Percentiles rank a stretch among this genome's conserved stretches.
Conservation (phyloP, 83 land plant species). For the Isoetes engelmannii region DNA sequence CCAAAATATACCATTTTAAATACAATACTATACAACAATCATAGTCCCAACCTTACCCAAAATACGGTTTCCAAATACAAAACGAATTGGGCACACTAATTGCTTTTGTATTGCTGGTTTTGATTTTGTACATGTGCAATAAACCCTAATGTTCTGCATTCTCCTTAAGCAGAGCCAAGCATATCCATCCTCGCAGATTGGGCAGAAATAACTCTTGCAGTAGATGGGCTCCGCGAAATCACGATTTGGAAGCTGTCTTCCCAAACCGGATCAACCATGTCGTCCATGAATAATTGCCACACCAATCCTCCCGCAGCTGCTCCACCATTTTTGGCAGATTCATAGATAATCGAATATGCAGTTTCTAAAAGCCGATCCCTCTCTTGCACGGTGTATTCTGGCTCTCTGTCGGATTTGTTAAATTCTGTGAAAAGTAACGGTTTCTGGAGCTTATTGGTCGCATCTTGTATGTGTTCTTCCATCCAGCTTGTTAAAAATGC, state of each 20-base stretch:
- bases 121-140: no score
- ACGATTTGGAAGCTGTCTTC: slow-evolving; percentile 2
- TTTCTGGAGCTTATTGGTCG: background rate
- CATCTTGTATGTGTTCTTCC: background rate
- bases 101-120: no score
- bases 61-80: no score
- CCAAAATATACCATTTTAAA: no score
- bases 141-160: no score
- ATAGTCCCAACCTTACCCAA: no score
- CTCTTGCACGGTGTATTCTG: background rate
- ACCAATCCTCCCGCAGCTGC: slow-evolving; percentile 5
- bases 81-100: no score
- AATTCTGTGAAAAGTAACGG: slow-evolving; percentile 4
- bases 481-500: background rate
- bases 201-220: background rate
- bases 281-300: slow-evolving; percentile 1
- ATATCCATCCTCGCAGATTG: no score
- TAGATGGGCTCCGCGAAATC: background rate
- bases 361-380: background rate
- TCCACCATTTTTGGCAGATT: background rate
- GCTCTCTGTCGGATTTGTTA: background rate
- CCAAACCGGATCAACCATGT: background rate
- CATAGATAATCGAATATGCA: background rate
- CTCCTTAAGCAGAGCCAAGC: no score
- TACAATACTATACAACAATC: no score